Base-by-base conservation (phyloP, 805 yeast species). In the Komagataella populi region DNA sequence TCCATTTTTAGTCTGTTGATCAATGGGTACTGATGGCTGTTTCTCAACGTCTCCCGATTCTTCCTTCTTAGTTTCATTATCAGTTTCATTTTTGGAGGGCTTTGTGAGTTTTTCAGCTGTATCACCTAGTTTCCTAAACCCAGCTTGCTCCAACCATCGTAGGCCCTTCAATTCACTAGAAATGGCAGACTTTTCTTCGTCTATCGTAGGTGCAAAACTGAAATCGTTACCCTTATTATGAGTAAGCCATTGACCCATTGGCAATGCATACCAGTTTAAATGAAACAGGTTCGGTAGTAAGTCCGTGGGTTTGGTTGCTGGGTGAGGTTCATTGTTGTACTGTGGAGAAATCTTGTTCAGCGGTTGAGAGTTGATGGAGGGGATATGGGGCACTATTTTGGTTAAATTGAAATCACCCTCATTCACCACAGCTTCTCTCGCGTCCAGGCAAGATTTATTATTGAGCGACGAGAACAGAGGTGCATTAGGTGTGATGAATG, bases 401-500 rank as follows among this genome's bases (percentile, higher is more conserved):
- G 89, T 71, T n/a, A 81, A 62, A 48, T 74, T 72, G 60, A 86
- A 83, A 12, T 83, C 82, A 30, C 81, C 82, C 7, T 87, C 87
- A 7, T 17, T 17, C 3, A 85, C 73, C 2, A 74, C 67, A 2
- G 85, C 78, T 49, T 80, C 81, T 55, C 96, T 78, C 47, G 82
- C 78, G 62, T 93, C 98, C 50, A 89, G 66, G 18, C 76, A 69
- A 0, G 97, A 87, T 59, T 80, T 84, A 24, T 77, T 74, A 39
- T 78, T 73, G 44, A 83, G 66, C 0, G 96, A 83, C 5, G 96
- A 76, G 62, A 93, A 91, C 49, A 93, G 70, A 12, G 96, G 95
- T 24, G 78, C 73, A 45, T 83, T 88, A 46, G 77, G 76, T 17
- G 77, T 76, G 3, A 84, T 80, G 7, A 77, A 66, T 39, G 83